Evolutionary conservation across 1,139 yeast species (phyloP), one percentile per base, ranked within the genome.

Genomic region (Suhomyces terraborum): DNA sequence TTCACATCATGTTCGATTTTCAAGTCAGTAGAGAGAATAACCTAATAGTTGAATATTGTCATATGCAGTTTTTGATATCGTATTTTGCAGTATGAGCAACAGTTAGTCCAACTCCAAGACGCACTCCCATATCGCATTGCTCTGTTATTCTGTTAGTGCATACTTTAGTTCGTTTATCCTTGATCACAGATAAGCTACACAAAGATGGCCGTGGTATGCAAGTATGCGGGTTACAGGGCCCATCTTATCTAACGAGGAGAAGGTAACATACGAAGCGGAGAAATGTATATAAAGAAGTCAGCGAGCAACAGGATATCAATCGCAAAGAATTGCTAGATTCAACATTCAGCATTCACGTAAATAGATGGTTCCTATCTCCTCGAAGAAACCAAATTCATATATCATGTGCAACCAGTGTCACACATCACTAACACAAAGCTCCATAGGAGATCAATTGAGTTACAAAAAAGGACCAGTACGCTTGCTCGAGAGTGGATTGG

Each of bases 381-480:
- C 27, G 27, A 24, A 12, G 2, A 30, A 19, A n/a, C 22, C 32
- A 13, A 10, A 23, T 16, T 24, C 22, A 4, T 16, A 12, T 12
- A 34, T 52, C 33, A 35, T 42, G 10, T 54, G 58, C 35, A 51
- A 47, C 16, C 32, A 42, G 26, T 49, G 58, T 29, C 43, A 42
- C 20, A 43, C 47, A 30, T 41, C 45, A 36, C 36, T 49, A 26
- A 32, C 37, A 41, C 30, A 34, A 16, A 18, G 22, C 12, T 7
- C 3, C 18, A 18, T 13, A 6, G 27, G 19, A 9, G 19, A 10
- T 13, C 20, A 26, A 12, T 22, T 36, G 10, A n/a, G 32, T 17
- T 37, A 23, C 32, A 27, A 23, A n/a, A 26, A 27, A 18, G 39
- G 41, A 8, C 26, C 16, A 4, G 26, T 33, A 16, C 48, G 45